Evolutionary conservation across 2,329 filamentous ascomycete genomes (phyloP), one percentile per base, ranked within the genome.

Genomic region (Epichloe baconii): DNA sequence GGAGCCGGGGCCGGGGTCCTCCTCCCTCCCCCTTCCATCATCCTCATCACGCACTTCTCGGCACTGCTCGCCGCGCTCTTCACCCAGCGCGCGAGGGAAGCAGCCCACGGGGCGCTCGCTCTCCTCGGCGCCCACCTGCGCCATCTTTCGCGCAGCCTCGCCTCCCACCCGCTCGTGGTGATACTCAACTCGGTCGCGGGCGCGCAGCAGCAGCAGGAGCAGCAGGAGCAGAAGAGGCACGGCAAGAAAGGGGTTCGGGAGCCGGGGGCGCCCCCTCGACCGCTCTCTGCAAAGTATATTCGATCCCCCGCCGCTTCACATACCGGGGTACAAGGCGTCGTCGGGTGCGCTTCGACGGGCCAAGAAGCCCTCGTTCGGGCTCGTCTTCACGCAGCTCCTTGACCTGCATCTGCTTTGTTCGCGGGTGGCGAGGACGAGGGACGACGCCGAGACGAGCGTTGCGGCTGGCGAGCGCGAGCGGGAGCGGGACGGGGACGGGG

Each of bases 1-100:
- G 23, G 23, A 7, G 0, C 6, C 23, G 23, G 23, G 2, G 6
- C 2, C 23, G 5, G 23, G 23, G 6, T 3, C 23, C 21, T 4
- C 7, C 23, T 0, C 6, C 2, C 23, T 0, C 2, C 7, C 2
- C 23, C 23, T 8, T 26, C 51, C 31, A 63, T 81, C 40, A 69
- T 82, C 44, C 65, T 82, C 49, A 64, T 81, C 50, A 78, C 78
- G 7, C 75, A 79, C 62, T 72, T 78, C 59, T 74, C 75, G 2
- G 58, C 66, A 15, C 67, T 82, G 4, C 68, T 82, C 19, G 71
- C 69, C 26, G 62, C 70, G 4, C 68, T 81, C 47, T 81, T 81
- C 63, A 65, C 74, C 2, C 68, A 71, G 51, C 69, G 70, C 53
- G 68, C 72, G 56, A 73, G 66, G 53, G 59, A 65, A 4, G 59